These are phyloP conservation scores for Collybia sp. DNA, from an alignment of 768 basidiomycete species.

Conservation along the genomic window DNA sequence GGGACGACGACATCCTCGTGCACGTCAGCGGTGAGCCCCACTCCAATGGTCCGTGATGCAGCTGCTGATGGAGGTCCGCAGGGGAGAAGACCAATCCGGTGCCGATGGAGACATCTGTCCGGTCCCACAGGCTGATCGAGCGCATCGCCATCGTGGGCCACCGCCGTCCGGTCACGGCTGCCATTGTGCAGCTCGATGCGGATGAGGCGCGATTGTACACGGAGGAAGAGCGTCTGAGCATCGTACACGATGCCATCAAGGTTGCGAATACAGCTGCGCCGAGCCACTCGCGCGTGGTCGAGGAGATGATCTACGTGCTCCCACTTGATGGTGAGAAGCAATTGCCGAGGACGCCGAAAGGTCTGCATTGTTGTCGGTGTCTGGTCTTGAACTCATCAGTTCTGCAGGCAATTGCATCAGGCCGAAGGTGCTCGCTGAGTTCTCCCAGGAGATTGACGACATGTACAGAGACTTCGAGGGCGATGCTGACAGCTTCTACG, in stretches of 20 bases:
- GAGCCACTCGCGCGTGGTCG: slow-evolving; percentile 6
- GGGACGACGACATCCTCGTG: slow-evolving; percentile 10
- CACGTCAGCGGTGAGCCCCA: slow-evolving; percentile 8
- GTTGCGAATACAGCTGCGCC: not conserved
- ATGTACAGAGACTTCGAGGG: slow-evolving; percentile 5
- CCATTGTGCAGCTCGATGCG: slow-evolving; percentile 6
- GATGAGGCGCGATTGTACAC: slow-evolving; percentile 1
- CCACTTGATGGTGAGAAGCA: slow-evolving; percentile 4
- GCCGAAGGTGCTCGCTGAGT: slow-evolving; percentile 7
- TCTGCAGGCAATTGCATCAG: slow-evolving; percentile 8
- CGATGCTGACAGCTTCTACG: slow-evolving; percentile 1
- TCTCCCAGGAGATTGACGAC: slow-evolving; percentile 6
- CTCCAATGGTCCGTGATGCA: not conserved
- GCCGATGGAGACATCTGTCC: slow-evolving; percentile 5
- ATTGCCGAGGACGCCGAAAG: slow-evolving; percentile 8
- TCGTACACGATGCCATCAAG: not conserved
- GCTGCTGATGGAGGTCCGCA: not conserved
- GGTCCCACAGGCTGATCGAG: slow-evolving; percentile 4
- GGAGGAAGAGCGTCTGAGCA: slow-evolving; percentile 3
- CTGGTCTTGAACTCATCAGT: too few relatives aligned
- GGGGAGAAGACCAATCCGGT: slow-evolving; percentile 11
- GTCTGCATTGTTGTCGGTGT: not conserved
- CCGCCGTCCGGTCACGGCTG: slow-evolving; percentile 7
- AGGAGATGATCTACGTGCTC: slow-evolving; percentile 8
- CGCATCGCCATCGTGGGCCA: slow-evolving; percentile 7